A percentile compares a stretch with the other conserved stretches of the same genome.
These are phyloP conservation scores for Xylaria sp. DNA, from an alignment of 2,329 filamentous ascomycete genomes.

Conservation along the genomic window DNA sequence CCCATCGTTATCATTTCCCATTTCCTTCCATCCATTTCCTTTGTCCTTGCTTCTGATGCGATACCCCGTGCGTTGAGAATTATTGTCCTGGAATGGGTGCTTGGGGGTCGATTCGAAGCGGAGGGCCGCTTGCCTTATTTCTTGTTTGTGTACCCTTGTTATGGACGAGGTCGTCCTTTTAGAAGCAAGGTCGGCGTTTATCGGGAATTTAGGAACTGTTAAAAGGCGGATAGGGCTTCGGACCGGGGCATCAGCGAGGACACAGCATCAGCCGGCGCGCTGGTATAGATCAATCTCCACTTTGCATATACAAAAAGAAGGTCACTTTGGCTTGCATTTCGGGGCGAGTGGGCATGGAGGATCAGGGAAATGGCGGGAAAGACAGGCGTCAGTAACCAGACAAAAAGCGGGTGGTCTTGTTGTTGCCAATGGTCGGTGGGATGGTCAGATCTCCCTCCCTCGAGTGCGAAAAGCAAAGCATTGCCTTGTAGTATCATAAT, in stretches of 20 bases:
- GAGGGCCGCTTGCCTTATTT: conserved; percentile 34
- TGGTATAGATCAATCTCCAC: conserved; percentile 63
- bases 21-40: conserved; percentile 42
- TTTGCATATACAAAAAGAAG: conserved; percentile 53
- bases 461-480: conserved; percentile 4
- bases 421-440: conserved; percentile 18
- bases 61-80: conserved; percentile 50
- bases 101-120: conserved; percentile 46
- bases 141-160: conserved; percentile 20
- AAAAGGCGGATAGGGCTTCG: conserved; percentile 35
- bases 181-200: conserved; percentile 44
- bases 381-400: conserved; percentile 27
- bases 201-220: conserved; percentile 28
- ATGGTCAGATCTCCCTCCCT: conserved; percentile 13
- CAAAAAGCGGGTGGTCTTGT: conserved; percentile 11
- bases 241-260: conserved; percentile 40
- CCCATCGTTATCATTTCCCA: conserved; percentile 1
- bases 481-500: conserved; percentile 8
- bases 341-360: conserved; percentile 27
- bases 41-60: conserved; percentile 49
- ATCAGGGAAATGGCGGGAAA: conserved; percentile 17
- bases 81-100: conserved; percentile 40
- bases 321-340: conserved; percentile 38
- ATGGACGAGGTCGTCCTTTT: conserved; percentile 20
- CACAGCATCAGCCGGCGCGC: conserved; percentile 45